Evolutionary conservation across 768 basidiomycete genomes (phyloP).

Genomic region (Suillus decipiens): DNA sequence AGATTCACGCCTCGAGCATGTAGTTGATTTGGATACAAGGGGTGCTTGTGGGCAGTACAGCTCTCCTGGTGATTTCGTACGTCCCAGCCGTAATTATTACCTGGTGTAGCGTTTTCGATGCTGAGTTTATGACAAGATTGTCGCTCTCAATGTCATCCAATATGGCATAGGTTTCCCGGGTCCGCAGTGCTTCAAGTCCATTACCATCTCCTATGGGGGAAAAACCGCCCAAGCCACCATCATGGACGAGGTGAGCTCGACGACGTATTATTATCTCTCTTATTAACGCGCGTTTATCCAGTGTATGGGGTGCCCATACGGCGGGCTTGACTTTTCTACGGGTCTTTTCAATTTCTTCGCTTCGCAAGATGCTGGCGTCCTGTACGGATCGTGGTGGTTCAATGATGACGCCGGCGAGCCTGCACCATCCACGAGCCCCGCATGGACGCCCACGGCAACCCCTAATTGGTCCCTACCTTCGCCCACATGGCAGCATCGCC

Average conservation of each 20-base stretch:
- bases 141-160: conserved; percentile 38
- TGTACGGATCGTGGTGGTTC: conserved; percentile 63
- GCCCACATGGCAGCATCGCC: neutral
- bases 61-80: conserved; percentile 40
- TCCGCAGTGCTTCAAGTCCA: conserved; percentile 60
- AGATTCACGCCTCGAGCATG: conserved; percentile 13
- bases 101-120: conserved; percentile 39
- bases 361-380: conserved; percentile 46
- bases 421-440: neutral
- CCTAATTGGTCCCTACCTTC: neutral
- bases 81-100: conserved; percentile 17
- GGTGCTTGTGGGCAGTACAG: conserved; percentile 56
- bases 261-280: neutral
- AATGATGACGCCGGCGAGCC: conserved; percentile 35
- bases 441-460: neutral
- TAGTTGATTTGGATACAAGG: conserved; percentile 29
- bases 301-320: conserved; percentile 67
- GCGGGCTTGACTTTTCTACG: conserved; percentile 68
- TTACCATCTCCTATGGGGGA: conserved; percentile 60
- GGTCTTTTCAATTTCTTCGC: conserved; percentile 67
- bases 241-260: conserved; percentile 53
- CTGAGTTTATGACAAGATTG: conserved; percentile 36
- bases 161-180: conserved; percentile 63
- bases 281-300: conserved; percentile 25
- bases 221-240: conserved; percentile 55